These are phyloP conservation scores for Metschnikowia colocasiae DNA, from an alignment of 805 yeast species.

Conservation along the genomic window DNA sequence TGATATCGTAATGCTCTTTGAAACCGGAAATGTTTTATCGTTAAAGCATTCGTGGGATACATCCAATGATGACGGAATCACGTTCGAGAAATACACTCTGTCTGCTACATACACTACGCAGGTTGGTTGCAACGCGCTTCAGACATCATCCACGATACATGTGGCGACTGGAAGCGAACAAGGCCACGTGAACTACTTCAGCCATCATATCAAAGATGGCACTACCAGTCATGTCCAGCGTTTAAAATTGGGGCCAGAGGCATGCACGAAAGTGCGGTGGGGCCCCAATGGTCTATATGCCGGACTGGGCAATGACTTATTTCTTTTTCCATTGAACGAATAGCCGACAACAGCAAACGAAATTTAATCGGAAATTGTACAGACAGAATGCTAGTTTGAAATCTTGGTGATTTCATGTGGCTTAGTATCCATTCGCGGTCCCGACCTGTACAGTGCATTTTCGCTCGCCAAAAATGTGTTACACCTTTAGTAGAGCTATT, in stretches of 20 bases:
- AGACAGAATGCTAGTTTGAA: no score
- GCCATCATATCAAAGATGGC: slow-evolving; percentile 1
- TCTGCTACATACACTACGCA: neutral
- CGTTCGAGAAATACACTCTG: neutral
- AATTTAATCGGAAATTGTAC: neutral
- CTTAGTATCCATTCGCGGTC: neutral
- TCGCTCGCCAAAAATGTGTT: slow-evolving; percentile 4
- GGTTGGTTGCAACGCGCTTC: slow-evolving; percentile 9
- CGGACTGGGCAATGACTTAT: neutral
- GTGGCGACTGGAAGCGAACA: slow-evolving; percentile 11
- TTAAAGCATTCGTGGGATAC: neutral
- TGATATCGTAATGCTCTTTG: neutral
- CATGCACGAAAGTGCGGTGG: slow-evolving; percentile 2
- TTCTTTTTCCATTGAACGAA: neutral
- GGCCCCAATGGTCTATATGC: neutral
- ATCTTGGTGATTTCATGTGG: neutral
- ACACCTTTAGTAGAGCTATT: neutral
- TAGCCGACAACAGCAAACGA: neutral
- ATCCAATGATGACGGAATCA: neutral
- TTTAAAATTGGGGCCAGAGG: neutral
- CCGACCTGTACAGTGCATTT: slow-evolving; percentile 1
- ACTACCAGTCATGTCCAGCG: neutral
- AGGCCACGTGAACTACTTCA: slow-evolving; percentile 7
- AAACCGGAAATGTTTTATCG: neutral
- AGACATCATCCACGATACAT: neutral